Percentiles rank a stretch among this genome's conserved stretches.
Conservation (phyloP, 495 filamentous ascomycete genomes). For the Neurospora sp. region DNA sequence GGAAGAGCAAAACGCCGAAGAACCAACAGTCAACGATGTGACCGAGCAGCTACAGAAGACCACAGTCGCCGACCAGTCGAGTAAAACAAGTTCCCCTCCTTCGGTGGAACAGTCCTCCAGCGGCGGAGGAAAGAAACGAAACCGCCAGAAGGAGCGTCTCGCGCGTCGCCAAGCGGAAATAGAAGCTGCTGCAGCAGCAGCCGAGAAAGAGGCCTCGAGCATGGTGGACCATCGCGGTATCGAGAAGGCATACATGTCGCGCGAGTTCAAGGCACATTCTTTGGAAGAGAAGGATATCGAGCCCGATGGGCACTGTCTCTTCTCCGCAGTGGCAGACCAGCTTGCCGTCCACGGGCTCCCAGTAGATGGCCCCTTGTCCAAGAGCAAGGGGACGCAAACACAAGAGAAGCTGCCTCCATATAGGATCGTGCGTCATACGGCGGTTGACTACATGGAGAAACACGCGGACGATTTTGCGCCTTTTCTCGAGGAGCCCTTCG, state of each 20-base stretch:
- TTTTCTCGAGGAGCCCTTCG: constrained; percentile 72
- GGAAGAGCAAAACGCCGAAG: not conserved
- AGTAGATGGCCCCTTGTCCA: constrained; percentile 6
- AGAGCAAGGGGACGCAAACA: constrained; percentile 8
- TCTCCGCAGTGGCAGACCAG: constrained; percentile 84
- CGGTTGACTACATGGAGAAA: constrained; percentile 45
- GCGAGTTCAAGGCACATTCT: constrained; percentile 47
- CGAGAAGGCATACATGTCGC: constrained; percentile 61
- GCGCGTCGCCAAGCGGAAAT: constrained; percentile 80
- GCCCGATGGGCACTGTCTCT: constrained; percentile 95
- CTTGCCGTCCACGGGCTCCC: constrained; percentile 39
- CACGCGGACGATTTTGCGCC: constrained; percentile 47
- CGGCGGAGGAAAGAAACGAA: constrained; percentile 56
- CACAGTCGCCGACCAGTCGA: constrained; percentile 3
- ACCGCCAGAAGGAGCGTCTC: constrained; percentile 82
- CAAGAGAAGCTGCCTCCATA: constrained; percentile 31
- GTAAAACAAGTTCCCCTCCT: not conserved
- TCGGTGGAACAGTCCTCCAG: not conserved
- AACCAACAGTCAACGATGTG: constrained; percentile 3
- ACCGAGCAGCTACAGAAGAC: constrained; percentile 12
- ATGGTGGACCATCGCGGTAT: constrained; percentile 64
- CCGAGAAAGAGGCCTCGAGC: constrained; percentile 61
- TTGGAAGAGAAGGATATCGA: constrained; percentile 70
- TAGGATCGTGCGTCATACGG: constrained; percentile 40
- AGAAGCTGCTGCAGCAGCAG: constrained; percentile 54